Conservation (phyloP, 192 early-diverging fungal genomes). For the Dispira simplex region DNA sequence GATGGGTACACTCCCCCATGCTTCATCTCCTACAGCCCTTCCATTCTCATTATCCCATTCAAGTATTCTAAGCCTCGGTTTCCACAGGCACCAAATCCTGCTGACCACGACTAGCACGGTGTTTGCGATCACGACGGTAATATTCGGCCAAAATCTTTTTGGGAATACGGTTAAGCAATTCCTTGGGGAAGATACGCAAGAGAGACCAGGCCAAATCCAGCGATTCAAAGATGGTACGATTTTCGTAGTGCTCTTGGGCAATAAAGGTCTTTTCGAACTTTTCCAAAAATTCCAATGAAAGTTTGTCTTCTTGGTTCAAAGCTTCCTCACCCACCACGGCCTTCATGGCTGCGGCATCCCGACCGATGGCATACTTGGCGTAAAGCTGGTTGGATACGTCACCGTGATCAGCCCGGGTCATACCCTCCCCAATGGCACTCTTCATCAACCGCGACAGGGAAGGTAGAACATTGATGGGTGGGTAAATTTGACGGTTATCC, state of each 20-base stretch:
- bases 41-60: no score
- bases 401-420: constrained; percentile 96
- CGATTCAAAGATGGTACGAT: constrained; percentile 91
- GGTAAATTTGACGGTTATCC: constrained; percentile 98
- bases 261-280: constrained; percentile 99
- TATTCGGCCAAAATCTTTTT: constrained; percentile 88
- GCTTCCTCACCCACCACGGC: constrained; percentile 99
- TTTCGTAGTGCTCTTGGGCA: constrained; percentile 91
- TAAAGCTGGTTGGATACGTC: constrained; percentile 99
- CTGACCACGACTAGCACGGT: constrained; percentile 9
- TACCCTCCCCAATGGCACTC: constrained; percentile 93
- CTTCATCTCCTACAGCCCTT: no score
- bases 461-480: constrained; percentile 97
- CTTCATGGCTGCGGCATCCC: constrained; percentile 98
- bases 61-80: neutral
- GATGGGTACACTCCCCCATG: no score
- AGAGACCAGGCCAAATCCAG: constrained; percentile 98
- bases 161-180: constrained; percentile 98
- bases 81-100: constrained; percentile 1
- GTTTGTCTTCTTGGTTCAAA: constrained; percentile 94
- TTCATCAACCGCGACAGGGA: constrained; percentile 99
- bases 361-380: constrained; percentile 98
- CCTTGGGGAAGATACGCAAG: constrained; percentile 99
- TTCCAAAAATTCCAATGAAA: constrained; percentile 93
- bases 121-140: constrained; percentile 69